Percentiles rank a stretch among this genome's conserved stretches.
Evolutionary conservation across 768 basidiomycete genomes (phyloP).

Genomic region (Podaxis sp.): DNA sequence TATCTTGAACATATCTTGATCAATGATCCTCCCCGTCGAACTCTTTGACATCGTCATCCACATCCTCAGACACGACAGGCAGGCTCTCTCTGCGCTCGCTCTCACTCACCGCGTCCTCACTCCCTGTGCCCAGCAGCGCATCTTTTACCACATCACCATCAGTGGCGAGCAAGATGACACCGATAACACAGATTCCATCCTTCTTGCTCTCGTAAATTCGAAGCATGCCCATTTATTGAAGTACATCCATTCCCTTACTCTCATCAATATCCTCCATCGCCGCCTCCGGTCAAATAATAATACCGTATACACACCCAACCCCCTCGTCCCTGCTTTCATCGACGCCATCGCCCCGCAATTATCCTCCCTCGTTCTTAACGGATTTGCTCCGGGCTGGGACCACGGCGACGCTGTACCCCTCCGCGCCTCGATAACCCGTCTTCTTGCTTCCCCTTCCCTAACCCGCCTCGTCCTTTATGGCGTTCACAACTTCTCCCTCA

Average conservation of each 20-base stretch:
- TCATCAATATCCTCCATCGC: not conserved
- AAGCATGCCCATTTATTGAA: not conserved
- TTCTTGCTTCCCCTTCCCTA: not conserved
- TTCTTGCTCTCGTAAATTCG: constrained; percentile 1
- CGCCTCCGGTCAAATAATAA: not conserved
- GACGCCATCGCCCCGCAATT: constrained; percentile 1
- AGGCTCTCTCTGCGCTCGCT: not conserved
- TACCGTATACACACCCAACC: not conserved
- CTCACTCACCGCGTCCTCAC: not conserved
- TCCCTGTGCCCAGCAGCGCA: not conserved
- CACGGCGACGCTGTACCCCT: not conserved
- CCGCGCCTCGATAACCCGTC: not conserved
- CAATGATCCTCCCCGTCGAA: constrained; percentile 11
- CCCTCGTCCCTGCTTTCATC: not conserved
- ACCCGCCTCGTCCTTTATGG: not conserved
- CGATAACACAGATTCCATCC: not conserved
- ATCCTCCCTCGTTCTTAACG: not conserved
- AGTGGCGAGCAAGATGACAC: not conserved
- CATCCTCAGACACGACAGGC: constrained; percentile 1
- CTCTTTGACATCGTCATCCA: constrained; percentile 3
- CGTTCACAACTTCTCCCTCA: not conserved
- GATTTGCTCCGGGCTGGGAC: constrained; percentile 1
- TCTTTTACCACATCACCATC: constrained; percentile 2
- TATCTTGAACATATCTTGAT: constrained; percentile 6
- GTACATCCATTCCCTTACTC: not conserved